A percentile compares a stretch with the other conserved stretches of the same genome.
Conservation (phyloP, 345 rosid genomes). For the Combretum micranthum region DNA sequence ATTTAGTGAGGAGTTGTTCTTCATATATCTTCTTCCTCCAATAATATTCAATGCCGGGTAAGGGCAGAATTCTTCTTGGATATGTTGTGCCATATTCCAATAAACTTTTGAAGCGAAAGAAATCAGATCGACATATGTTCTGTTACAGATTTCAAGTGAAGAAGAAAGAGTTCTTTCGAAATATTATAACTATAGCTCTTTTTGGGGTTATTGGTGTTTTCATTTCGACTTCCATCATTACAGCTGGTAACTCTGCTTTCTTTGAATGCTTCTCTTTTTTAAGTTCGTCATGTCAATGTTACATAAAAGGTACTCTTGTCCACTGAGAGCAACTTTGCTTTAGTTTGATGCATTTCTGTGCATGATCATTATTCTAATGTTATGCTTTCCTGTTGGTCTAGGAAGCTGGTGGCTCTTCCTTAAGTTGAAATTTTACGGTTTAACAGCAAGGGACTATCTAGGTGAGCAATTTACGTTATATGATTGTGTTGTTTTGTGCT, state of each 20-base stretch:
- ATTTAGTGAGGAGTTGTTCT: slow-evolving; percentile 78
- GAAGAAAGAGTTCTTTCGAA: slow-evolving; percentile 89
- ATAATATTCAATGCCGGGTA: slow-evolving; percentile 97
- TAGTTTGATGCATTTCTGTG: background rate
- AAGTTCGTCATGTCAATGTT: too few species aligned
- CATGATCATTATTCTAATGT: slow-evolving; percentile 1
- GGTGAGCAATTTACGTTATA: slow-evolving; percentile 30
- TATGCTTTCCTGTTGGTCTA: slow-evolving; percentile 17
- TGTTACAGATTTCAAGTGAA: slow-evolving; percentile 73
- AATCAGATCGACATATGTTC: background rate
- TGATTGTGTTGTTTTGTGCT: background rate
- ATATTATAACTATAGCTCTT: slow-evolving; percentile 70
- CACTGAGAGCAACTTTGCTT: too few species aligned
- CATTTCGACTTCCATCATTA: slow-evolving; percentile 49
- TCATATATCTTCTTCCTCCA: slow-evolving; percentile 92
- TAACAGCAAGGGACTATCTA: slow-evolving; percentile 55
- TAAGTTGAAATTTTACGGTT: slow-evolving; percentile 47
- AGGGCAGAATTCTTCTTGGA: slow-evolving; percentile 4
- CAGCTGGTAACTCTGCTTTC: slow-evolving; percentile 40
- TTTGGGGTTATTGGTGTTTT: slow-evolving; percentile 79
- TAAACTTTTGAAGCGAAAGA: too few species aligned
- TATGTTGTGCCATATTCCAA: too few species aligned
- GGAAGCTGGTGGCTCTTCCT: slow-evolving; percentile 88
- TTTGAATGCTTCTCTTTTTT: background rate
- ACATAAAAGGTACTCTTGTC: too few species aligned